Base-by-base conservation (phyloP, 495 filamentous ascomycete genomes). In the Articulospora tetracladia region DNA sequence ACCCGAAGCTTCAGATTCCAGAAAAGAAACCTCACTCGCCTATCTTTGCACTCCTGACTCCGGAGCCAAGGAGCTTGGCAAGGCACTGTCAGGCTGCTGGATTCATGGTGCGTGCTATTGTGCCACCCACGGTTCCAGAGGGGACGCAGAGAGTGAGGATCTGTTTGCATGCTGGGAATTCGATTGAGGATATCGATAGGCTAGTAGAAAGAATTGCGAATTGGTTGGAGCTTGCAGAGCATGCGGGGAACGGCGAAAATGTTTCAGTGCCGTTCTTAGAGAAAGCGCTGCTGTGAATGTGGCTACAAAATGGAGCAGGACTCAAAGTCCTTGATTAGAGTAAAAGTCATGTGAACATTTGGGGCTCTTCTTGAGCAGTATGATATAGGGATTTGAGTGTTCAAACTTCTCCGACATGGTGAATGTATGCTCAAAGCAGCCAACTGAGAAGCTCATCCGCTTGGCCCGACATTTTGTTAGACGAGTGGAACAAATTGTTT, bases 101-200 rank as follows among this genome's bases (percentile, higher is more conserved):
- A 0, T 81, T 77, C 60, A 75, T 81, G 64, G 77, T 85, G 27
- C 72, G 81, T 13, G 72, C 81, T 3, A 80, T 84, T 20, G 77
- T 84, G 17, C 74, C 79, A 10, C 82, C 82, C 1, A 84, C 81
- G 0, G 81, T 83, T n/a, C 79, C 79, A 0, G 66, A 62, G 3
- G 80, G 81, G 2, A 74, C 67, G 13, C 74, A 79, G 55, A 70
- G 82, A 59, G 70, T 85, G 15, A 70, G 82, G 20, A 62, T 85
- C 8, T 83, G 80, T 66, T 64, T 85, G 25, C 82, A 84, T 65
- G 79, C 79, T 28, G 74, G 72, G 11, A 84, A 84, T 66, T 79
- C 76, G 0, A 62, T 55, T 6, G 68, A 67, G 23, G 73, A 85
- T 55, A 64, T 83, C 13, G 65, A 77, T 1, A 66, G 64, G 2